phyloP scores from a whole-genome alignment of 257 asterid species.

The Salvia miltiorrhiza region DNA sequence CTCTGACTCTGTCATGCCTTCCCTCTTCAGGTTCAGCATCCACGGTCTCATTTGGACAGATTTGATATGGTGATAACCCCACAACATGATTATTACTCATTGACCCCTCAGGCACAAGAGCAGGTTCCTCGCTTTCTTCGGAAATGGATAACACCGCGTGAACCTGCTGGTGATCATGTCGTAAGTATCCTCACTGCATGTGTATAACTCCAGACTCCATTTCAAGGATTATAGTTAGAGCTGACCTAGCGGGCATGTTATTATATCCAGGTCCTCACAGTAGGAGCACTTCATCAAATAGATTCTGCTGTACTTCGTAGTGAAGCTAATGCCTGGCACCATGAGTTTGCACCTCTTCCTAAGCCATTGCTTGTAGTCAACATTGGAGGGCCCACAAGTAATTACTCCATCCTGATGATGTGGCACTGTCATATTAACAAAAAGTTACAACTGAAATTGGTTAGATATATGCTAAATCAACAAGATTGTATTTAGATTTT shows the following conservation, averaged over 20 bases:
- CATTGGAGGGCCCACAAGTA: conserved; percentile 96
- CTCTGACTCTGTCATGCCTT: conserved; percentile 16
- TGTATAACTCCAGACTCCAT: conserved; percentile 7
- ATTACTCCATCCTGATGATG: conserved; percentile 25
- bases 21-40: conserved; percentile 90
- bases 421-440: background rate
- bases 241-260: conserved; percentile 19
- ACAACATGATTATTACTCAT: conserved; percentile 81
- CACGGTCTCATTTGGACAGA: conserved; percentile 83
- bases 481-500: background rate
- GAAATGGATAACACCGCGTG: conserved; percentile 86
- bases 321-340: conserved; percentile 87
- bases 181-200: conserved; percentile 44
- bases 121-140: conserved; percentile 83
- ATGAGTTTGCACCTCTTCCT: conserved; percentile 78
- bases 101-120: conserved; percentile 71
- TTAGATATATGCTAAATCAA: conserved; percentile 5
- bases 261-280: conserved; percentile 68
- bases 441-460: background rate
- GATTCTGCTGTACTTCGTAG: conserved; percentile 76
- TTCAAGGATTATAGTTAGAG: background rate
- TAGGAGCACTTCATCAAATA: conserved; percentile 94
- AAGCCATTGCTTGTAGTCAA: conserved; percentile 90
- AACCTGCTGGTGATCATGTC: conserved; percentile 70
- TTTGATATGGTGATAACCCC: conserved; percentile 95